Evolutionary conservation across 2,329 filamentous ascomycete genomes (phyloP), one percentile per base, ranked within the genome.

Genomic region (Penicillium sp.): DNA sequence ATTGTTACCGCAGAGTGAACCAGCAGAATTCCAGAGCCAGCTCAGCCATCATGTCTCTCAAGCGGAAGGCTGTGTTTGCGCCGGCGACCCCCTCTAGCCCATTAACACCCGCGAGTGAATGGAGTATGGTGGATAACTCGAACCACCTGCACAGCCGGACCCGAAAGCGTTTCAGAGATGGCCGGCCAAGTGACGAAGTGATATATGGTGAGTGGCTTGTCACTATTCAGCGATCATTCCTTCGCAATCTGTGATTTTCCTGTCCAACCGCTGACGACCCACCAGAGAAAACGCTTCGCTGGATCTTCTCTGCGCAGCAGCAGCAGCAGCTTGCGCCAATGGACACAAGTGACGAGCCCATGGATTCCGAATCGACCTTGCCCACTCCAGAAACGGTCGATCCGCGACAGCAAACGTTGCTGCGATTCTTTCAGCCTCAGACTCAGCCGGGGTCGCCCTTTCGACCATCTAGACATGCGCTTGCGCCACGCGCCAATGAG

Each of bases 91-190:
- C 68, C 23, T 66, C 69, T 12, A 45, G 39, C 30, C 37, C 37
- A 18, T 47, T 42, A 23, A 38, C 17, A 10, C 37, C 47, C 17
- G 32, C 41, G 34, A 44, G 42, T 27, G 51, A 34, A 52, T 60
- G 48, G 56, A 49, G 17, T 13, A 51, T 58, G 44, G 52, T 59
- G 27, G 60, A 63, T 35, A 51, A 50, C 12, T 57, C 61, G 12
- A 59, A 55, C 51, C 60, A 78, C 48, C 67, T 78, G 30, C 68
- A 73, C 48, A 71, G 70, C 44, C 71, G 77, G 12, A 81, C 77
- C 39, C 67, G 72, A 42, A 81, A 81, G 59, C 63, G 77, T 22
- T 70, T 74, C 47, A 68, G 76, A 41, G 71, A 80, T 55, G 72
- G 74, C 51, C 67, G 77, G 30, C 77, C 77, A 0, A 70, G 76